A percentile compares a stretch with the other conserved stretches of the same genome.
phyloP scores from a whole-genome alignment of 108 stramenopile species.

The Asterionellopsis glacialis region DNA sequence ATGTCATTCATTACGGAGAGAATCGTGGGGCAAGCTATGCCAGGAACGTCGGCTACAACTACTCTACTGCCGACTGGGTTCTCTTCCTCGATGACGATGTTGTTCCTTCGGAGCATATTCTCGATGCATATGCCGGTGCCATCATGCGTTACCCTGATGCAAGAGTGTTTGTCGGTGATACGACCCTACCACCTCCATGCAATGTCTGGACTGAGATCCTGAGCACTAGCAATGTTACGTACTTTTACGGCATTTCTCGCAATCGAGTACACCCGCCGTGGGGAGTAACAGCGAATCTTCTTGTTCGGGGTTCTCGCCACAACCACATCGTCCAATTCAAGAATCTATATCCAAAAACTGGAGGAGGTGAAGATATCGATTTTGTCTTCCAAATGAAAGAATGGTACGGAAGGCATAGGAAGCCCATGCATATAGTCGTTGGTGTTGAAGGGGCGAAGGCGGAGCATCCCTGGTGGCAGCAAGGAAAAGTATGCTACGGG shows the following conservation, averaged over 20 bases:
- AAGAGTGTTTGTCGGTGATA: constrained; percentile 32
- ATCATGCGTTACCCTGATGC: background rate
- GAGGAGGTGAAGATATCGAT: constrained; percentile 63
- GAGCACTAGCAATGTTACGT: constrained; percentile 50
- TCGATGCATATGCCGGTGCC: constrained; percentile 15
- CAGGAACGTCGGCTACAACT: constrained; percentile 32
- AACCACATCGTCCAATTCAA: constrained; percentile 52
- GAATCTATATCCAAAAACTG: constrained; percentile 45
- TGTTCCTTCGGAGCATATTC: constrained; percentile 25
- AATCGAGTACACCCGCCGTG: constrained; percentile 40
- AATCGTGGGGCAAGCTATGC: constrained; percentile 48
- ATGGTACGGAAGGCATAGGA: too few species aligned
- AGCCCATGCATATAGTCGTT: too few species aligned
- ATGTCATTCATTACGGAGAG: too few species aligned
- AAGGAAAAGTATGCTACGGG: too few species aligned
- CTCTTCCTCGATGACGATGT: constrained; percentile 46
- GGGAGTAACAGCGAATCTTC: constrained; percentile 62
- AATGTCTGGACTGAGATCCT: too few species aligned
- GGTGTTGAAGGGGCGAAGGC: too few species aligned
- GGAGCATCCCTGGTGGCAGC: too few species aligned
- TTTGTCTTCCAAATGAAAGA: too few species aligned
- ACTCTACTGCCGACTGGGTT: constrained; percentile 41
- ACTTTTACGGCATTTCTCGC: constrained; percentile 40
- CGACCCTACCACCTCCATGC: constrained; percentile 49
- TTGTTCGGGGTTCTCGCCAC: constrained; percentile 30